Percentiles rank a stretch among this genome's conserved stretches.
Conservation (phyloP, 306 rosid species). For the Biancaea sappan region DNA sequence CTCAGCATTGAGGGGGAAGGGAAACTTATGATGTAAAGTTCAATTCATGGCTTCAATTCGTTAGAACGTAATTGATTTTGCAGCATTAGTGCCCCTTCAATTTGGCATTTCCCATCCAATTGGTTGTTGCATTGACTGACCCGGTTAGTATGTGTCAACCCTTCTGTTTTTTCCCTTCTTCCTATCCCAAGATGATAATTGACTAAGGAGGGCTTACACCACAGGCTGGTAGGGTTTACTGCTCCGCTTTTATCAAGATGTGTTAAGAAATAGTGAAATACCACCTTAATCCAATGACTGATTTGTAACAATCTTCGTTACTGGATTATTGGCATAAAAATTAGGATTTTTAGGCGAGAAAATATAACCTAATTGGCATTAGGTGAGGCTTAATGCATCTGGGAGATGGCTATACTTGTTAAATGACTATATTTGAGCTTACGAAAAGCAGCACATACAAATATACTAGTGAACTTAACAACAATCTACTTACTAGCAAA, state of each 20-base stretch:
- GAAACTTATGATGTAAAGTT: constrained; percentile 54
- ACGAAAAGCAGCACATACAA: background rate
- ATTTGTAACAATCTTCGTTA: background rate
- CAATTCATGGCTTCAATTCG: constrained; percentile 30
- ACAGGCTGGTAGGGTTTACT: background rate
- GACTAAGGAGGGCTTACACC: background rate
- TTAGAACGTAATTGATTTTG: constrained; percentile 40
- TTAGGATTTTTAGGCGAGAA: background rate
- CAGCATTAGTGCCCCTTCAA: constrained; percentile 27
- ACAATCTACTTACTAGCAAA: too few species aligned
- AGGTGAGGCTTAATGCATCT: background rate
- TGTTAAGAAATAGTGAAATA: background rate
- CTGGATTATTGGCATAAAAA: background rate
- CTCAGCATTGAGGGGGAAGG: constrained; percentile 58
- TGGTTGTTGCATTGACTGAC: background rate
- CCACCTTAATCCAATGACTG: background rate
- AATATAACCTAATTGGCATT: background rate
- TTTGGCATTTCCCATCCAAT: constrained; percentile 25
- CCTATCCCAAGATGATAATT: background rate
- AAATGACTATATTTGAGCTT: background rate
- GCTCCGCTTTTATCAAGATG: background rate
- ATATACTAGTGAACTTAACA: background rate
- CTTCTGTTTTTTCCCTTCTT: background rate
- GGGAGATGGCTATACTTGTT: background rate
- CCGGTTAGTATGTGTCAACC: background rate